Conservation (phyloP, 208 protist genomes). For the Leishmania turanica region DNA sequence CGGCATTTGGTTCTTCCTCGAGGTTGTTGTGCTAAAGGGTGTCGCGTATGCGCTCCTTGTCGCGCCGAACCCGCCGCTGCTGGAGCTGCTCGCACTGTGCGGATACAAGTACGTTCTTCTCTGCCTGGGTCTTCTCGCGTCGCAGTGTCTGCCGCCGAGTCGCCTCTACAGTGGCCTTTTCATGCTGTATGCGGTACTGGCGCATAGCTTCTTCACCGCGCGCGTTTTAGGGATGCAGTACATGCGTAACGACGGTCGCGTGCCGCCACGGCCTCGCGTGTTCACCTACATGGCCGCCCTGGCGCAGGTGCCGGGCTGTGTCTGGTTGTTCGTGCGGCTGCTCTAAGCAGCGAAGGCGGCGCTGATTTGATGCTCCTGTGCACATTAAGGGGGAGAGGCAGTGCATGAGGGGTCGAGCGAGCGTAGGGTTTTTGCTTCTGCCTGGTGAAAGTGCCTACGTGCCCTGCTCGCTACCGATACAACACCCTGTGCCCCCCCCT, state of each 20-base stretch:
- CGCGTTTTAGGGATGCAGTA: slow-evolving; percentile 39
- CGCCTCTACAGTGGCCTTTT: slow-evolving; percentile 24
- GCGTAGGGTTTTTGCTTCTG: slow-evolving; percentile 3
- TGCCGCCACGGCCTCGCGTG: slow-evolving; percentile 47
- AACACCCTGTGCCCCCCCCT: not conserved
- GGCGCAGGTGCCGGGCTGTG: slow-evolving; percentile 47
- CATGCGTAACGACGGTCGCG: slow-evolving; percentile 42
- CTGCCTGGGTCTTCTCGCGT: slow-evolving; percentile 52
- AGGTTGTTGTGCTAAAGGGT: slow-evolving; percentile 55
- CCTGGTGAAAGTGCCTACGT: not conserved
- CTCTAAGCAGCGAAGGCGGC: slow-evolving; percentile 15
- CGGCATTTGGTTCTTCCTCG: slow-evolving; percentile 53
- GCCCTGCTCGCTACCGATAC: not conserved
- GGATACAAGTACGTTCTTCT: slow-evolving; percentile 86
- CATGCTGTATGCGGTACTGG: slow-evolving; percentile 50
- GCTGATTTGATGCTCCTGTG: not conserved
- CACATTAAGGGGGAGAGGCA: not conserved
- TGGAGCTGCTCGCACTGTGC: slow-evolving; percentile 57
- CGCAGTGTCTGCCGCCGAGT: slow-evolving; percentile 33
- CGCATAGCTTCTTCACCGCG: slow-evolving; percentile 52
- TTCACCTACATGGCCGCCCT: slow-evolving; percentile 47
- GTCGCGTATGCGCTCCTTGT: slow-evolving; percentile 49
- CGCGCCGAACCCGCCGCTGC: slow-evolving; percentile 35
- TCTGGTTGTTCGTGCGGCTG: slow-evolving; percentile 62
- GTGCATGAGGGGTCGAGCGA: not conserved